Evolutionary conservation across 495 filamentous ascomycete species (phyloP), one percentile per base, ranked within the genome.

Genomic region (Daldinia bambusicola): DNA sequence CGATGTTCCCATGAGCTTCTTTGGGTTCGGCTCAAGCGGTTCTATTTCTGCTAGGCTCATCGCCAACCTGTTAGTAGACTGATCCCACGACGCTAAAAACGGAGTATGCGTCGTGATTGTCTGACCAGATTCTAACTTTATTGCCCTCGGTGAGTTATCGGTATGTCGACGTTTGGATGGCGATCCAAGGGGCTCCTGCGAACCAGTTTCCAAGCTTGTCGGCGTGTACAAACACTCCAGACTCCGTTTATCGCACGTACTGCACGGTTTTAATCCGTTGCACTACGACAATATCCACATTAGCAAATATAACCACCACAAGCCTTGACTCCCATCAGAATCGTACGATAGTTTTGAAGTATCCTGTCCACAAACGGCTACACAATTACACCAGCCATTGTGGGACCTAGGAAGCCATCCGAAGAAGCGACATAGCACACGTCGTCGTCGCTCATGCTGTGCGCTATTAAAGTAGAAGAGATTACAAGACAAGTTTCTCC

Each of bases 201-300:
- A 69, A 41, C 72, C 72, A 26, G 74, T 62, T 43, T 79, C 77
- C 34, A 67, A 60, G 43, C 59, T 74, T n/a, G 71, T 77, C 43
- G 80, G 57, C n/a, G 79, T 80, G 74, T 86, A 88, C 37, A 79
- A 66, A 65, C 84, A 88, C 9, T 81, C 82, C 68, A 90, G 81
- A 67, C 80, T 82, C 66, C 88, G 83, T 75, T 87, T 87, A 22
- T 83, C 69, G 81, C 89, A 93, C 30, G 89, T 91, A 55, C 87
- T 87, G 74, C 91, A 93, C 30, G 89, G 90, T 61, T 86, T 86
- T 62, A 87, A 77, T 56, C 90, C 90, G 79, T 93, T 91, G 79
- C 91, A 92, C 86, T 89, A 70, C 45, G 48, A 65, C 45, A 22
- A 63, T 7, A 41, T 32, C 48, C 30, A 63, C 22, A 57, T 74